A percentile compares a stretch with the other conserved stretches of the same genome.
These are phyloP conservation scores for Setomelanomma holmii DNA, from an alignment of 2,329 filamentous ascomycete genomes.

Conservation along the genomic window DNA sequence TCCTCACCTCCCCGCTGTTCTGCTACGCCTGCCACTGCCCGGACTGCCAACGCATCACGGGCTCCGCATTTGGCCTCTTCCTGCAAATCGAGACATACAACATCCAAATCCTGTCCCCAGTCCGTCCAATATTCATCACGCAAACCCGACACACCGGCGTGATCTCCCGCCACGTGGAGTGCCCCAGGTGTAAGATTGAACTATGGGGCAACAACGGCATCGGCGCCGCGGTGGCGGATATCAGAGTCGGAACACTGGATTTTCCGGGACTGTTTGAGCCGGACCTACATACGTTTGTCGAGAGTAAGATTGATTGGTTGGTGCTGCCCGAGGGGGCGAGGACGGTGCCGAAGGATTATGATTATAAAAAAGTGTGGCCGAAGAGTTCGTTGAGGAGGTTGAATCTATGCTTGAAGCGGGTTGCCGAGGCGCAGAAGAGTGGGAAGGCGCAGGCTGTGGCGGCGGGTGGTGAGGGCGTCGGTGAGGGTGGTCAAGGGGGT, in stretches of 20 bases:
- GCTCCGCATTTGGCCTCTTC: constrained; percentile 30
- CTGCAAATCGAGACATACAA: constrained; percentile 34
- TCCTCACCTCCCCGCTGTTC: constrained; percentile 38
- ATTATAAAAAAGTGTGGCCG: constrained; percentile 29
- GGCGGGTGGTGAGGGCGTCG: too few species aligned
- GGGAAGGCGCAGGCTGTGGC: constrained; percentile 2
- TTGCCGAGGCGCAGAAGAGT: constrained; percentile 6
- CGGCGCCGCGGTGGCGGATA: constrained; percentile 14
- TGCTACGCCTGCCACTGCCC: constrained; percentile 41
- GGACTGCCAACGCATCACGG: constrained; percentile 35
- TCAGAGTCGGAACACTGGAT: constrained; percentile 38
- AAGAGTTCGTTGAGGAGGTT: constrained; percentile 37
- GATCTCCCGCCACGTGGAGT: constrained; percentile 12
- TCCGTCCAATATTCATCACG: constrained; percentile 13
- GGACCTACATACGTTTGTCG: constrained; percentile 36
- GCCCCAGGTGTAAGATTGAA: constrained; percentile 27
- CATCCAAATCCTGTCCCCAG: constrained; percentile 24
- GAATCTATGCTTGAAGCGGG: constrained; percentile 19
- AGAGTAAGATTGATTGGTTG: constrained; percentile 40
- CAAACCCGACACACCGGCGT: constrained; percentile 1
- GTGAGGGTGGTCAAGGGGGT: too few species aligned
- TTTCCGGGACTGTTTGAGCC: constrained; percentile 38
- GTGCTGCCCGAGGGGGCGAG: constrained; percentile 31
- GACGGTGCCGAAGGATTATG: constrained; percentile 14
- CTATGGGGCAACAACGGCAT: constrained; percentile 26